Conservation (phyloP, 495 filamentous ascomycete species). For the Friedmanniomyces simplex region DNA sequence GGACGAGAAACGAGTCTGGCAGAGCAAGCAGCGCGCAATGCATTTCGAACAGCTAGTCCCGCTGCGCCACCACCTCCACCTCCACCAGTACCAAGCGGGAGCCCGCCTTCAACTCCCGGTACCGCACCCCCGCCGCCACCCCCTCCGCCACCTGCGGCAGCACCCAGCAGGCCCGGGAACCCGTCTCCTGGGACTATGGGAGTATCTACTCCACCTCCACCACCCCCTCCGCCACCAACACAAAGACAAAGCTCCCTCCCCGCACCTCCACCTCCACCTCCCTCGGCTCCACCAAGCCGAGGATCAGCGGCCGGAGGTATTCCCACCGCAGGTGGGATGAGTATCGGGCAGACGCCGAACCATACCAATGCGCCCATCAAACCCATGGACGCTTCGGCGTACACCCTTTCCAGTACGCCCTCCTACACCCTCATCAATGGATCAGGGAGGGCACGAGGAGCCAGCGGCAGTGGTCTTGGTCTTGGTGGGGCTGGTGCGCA, state of each 20-base stretch:
- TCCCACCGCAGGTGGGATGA: constrained; percentile 12
- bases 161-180: constrained; percentile 37
- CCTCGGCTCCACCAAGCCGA: constrained; percentile 20
- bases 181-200: constrained; percentile 24
- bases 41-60: constrained; percentile 22
- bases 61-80: constrained; percentile 34
- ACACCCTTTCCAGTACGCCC: constrained; percentile 15
- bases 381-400: constrained; percentile 13
- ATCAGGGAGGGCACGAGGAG: neutral
- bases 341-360: neutral
- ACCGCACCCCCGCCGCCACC: constrained; percentile 26
- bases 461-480: neutral
- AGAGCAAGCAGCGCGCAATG: constrained; percentile 31
- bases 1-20: constrained; percentile 23
- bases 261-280: constrained; percentile 22
- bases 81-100: constrained; percentile 69
- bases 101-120: constrained; percentile 48
- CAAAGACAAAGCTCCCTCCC: neutral
- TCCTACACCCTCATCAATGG: neutral
- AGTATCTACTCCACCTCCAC: constrained; percentile 18
- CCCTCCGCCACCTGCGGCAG: constrained; percentile 30
- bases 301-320: constrained; percentile 1
- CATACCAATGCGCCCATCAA: constrained; percentile 16
- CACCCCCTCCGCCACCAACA: constrained; percentile 19
- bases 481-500: constrained; percentile 21